Conservation (phyloP, 345 rosid genomes). For the Brassica cretica region DNA sequence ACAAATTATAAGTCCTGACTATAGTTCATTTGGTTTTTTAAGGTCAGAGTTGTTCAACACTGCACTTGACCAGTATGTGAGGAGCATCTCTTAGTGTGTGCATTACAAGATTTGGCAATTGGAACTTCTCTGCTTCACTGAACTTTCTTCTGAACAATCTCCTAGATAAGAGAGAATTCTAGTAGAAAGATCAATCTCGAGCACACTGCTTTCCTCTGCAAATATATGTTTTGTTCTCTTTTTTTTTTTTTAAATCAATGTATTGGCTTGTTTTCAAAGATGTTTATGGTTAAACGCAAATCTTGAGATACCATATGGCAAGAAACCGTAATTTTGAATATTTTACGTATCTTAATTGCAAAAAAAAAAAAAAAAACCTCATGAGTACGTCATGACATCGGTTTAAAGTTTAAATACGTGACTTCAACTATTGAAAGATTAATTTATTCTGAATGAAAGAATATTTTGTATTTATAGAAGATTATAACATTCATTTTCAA, state of each 20-base stretch:
- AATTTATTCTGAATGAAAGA: background rate
- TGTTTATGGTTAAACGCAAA: background rate
- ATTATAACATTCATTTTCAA: background rate
- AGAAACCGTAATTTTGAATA: background rate
- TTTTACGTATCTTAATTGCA: background rate
- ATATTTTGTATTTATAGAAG: background rate
- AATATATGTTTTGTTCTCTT: slow-evolving; percentile 19
- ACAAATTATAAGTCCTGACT: background rate
- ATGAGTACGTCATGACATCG: background rate
- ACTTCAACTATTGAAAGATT: background rate
- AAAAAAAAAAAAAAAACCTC: background rate
- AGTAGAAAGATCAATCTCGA: slow-evolving; percentile 2
- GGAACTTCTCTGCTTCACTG: slow-evolving; percentile 13
- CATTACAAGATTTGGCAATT: slow-evolving; percentile 16
- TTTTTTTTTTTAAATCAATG: background rate
- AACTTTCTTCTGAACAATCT: background rate
- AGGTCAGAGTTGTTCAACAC: slow-evolving; percentile 77
- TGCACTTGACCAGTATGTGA: slow-evolving; percentile 72
- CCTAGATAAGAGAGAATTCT: background rate
- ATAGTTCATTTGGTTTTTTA: slow-evolving; percentile 28
- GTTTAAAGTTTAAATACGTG: background rate
- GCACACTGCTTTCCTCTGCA: slow-evolving; percentile 1
- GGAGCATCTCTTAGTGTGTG: slow-evolving; percentile 64
- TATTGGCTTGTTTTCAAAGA: background rate
- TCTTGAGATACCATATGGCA: background rate